A percentile compares a stretch with the other conserved stretches of the same genome.
phyloP scores from a whole-genome alignment of 805 yeast genomes.

The Yamadazyma sp. region DNA sequence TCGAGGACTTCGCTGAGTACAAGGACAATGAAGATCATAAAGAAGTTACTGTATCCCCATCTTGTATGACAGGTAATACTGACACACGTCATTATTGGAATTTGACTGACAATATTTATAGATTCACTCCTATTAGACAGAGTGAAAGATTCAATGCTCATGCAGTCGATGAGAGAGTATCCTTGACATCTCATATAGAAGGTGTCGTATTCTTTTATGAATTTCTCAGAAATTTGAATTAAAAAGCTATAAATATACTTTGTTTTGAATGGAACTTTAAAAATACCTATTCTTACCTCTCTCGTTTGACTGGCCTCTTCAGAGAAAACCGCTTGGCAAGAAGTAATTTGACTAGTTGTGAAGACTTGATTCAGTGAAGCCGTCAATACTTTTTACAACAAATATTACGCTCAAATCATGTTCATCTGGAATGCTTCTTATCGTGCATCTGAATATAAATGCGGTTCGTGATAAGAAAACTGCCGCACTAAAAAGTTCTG shows the following conservation, averaged over 20 bases:
- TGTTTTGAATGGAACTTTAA: conserved; percentile 14
- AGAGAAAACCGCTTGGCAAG: too few species aligned
- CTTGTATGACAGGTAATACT: conserved; percentile 65
- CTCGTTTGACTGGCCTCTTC: too few species aligned
- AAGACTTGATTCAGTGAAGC: too few species aligned
- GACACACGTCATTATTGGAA: conserved; percentile 68
- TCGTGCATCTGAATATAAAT: too few species aligned
- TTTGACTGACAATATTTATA: conserved; percentile 56
- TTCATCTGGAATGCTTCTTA: too few species aligned
- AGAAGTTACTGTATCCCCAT: conserved; percentile 50
- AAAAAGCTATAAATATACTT: too few species aligned
- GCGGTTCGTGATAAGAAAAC: too few species aligned
- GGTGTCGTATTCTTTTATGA: conserved; percentile 55
- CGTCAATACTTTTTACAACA: too few species aligned
- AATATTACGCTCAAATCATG: too few species aligned
- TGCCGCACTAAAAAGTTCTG: too few species aligned
- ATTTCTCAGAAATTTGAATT: conserved; percentile 46
- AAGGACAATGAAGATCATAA: conserved; percentile 16
- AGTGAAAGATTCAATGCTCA: conserved; percentile 44
- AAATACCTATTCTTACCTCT: too few species aligned
- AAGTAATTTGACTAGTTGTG: too few species aligned
- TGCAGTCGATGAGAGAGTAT: conserved; percentile 61
- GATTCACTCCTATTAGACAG: conserved; percentile 49
- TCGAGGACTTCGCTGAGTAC: conserved; percentile 36
- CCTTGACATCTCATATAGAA: conserved; percentile 57